Evolutionary conservation across 202 grass and related monocot species (phyloP), one percentile per base, ranked within the genome.

Genomic region (Musa balbisiana): DNA sequence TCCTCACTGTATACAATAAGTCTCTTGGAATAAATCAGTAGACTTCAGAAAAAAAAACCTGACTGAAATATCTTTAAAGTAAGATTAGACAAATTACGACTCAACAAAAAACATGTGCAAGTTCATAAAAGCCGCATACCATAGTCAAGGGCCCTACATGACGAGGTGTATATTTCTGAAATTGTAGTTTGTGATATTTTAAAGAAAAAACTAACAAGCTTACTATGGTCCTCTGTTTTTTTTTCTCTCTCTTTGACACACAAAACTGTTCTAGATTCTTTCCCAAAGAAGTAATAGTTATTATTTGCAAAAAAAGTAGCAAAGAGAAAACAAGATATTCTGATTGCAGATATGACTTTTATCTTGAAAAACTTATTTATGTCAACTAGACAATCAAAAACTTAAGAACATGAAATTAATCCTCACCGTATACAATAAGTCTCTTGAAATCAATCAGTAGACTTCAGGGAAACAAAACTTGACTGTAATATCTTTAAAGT

Each of bases 121-220:
- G 17, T 75, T 68, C 20, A 23, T 54, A 25, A 49, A 53, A 83
- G 58, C 33, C 4, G 4, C 82, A 81, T 94, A 99, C 95, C 95
- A 73, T 92, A 92, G 79, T 98, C 85, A 62, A 86, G 69, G 72
- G 87, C 64, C 33, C 4, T 43, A 43, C 33, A 43, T 43, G 33
- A 6, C 0, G 27, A 17, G 5, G 22, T 10, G 1, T 50, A 29
- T 51, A 8, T 49, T 8, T 67, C 25, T 67, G n/a, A 29, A 3
- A 70, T 27, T 50, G 19, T 19, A 69, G 29, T 49, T 69, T 10
- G 8, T 10, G 3, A 69, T 10, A 50, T 49, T 69, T 69, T 10
- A n/a, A 19, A 43, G 33, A 43, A 43, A 43, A 43, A 51, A 51
- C 6, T n/a, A 60, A 19, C 14, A 69, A 69, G 29, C 51, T 70